Evolutionary conservation across 805 yeast genomes (phyloP).

Genomic region (Suhomyces prunicola): DNA sequence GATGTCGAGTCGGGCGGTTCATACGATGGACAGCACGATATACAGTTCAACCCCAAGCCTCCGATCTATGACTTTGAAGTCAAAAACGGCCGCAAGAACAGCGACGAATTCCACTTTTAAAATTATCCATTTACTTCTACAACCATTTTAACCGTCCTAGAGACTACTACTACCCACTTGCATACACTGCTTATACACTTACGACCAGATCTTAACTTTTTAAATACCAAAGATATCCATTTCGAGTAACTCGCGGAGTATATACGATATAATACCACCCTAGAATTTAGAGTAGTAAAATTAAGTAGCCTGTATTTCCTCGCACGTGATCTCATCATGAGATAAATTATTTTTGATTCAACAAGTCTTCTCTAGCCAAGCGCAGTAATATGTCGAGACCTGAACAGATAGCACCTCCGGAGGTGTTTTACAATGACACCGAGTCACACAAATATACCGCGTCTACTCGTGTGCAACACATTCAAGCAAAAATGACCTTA

Average conservation of each 20-base stretch:
- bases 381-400: conserved; percentile 77
- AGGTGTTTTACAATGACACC: conserved; percentile 84
- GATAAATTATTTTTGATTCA: neutral
- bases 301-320: too few relatives aligned
- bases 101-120: conserved; percentile 1
- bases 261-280: neutral
- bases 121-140: neutral
- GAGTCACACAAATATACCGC: conserved; percentile 90
- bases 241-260: neutral
- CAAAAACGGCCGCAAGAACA: neutral
- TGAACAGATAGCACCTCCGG: conserved; percentile 95
- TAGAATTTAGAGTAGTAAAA: neutral
- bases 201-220: neutral
- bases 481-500: conserved; percentile 96
- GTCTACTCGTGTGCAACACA: conserved; percentile 95
- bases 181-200: neutral
- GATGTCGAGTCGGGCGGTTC: neutral
- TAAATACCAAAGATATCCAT: neutral
- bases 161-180: neutral
- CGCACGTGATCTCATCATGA: neutral
- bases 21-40: neutral
- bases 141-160: neutral
- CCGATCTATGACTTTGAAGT: neutral
- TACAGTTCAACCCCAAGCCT: neutral
- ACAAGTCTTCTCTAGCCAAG: neutral